A percentile compares a stretch with the other conserved stretches of the same genome.
These are phyloP conservation scores for Phytophthora kernoviae DNA, from an alignment of 352 stramenopile genomes.

Conservation along the genomic window DNA sequence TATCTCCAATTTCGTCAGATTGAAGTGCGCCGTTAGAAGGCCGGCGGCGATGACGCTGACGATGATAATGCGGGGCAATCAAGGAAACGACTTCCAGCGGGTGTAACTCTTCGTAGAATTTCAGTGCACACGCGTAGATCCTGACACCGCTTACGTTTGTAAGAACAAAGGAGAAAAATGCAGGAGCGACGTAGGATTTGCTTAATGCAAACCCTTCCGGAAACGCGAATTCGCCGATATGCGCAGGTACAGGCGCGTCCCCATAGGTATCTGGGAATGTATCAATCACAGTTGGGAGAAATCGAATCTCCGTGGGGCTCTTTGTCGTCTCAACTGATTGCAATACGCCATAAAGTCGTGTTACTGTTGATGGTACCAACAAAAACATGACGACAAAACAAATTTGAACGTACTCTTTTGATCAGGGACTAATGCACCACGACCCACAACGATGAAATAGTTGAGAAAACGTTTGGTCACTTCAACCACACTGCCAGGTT, in stretches of 20 bases:
- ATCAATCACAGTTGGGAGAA: conserved; percentile 68
- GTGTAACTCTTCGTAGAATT: conserved; percentile 84
- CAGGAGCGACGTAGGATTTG: conserved; percentile 56
- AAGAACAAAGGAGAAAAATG: conserved; percentile 87
- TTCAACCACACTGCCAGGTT: conserved; percentile 65
- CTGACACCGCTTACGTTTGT: conserved; percentile 83
- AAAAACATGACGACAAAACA: not conserved
- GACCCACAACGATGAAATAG: conserved; percentile 83
- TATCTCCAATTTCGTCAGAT: conserved; percentile 48
- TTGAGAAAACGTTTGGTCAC: conserved; percentile 84
- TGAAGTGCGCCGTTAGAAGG: conserved; percentile 18
- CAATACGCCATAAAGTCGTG: not conserved
- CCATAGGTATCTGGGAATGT: conserved; percentile 63
- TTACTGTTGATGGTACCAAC: not conserved
- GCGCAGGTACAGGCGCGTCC: conserved; percentile 62
- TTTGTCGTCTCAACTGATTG: conserved; percentile 72
- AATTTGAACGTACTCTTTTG: conserved; percentile 59
- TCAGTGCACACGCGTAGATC: conserved; percentile 80
- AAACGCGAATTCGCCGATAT: conserved; percentile 83
- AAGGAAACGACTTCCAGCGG: conserved; percentile 81
- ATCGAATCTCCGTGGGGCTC: conserved; percentile 71
- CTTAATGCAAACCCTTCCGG: conserved; percentile 73
- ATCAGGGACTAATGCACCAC: conserved; percentile 57
- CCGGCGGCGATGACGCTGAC: conserved; percentile 34
- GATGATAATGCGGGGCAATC: conserved; percentile 56